Percentiles rank a stretch among this genome's conserved stretches.
Evolutionary conservation across 257 asterid species (phyloP).

Genomic region (Scutellaria barbata): DNA sequence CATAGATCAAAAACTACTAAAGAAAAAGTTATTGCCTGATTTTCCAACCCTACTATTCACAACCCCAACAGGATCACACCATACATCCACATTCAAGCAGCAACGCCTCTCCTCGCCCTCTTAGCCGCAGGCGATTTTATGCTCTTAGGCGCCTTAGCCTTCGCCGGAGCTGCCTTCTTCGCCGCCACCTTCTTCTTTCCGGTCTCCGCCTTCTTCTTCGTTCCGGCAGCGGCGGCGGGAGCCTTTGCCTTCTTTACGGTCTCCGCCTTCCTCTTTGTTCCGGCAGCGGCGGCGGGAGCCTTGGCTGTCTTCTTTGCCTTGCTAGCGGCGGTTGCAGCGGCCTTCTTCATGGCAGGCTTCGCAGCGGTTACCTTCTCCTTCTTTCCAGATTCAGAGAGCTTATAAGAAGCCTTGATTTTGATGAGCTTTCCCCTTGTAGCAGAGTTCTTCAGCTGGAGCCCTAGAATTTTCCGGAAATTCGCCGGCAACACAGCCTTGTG

Average conservation of each 20-base stretch:
- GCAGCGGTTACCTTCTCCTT: slow-evolving; percentile 25
- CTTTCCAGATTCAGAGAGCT: slow-evolving; percentile 53
- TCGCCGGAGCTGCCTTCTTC: slow-evolving; percentile 47
- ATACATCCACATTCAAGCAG: slow-evolving; percentile 19
- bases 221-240: slow-evolving; percentile 29
- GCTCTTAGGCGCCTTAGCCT: slow-evolving; percentile 63
- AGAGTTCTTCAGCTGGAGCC: slow-evolving; percentile 68
- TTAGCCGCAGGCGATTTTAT: slow-evolving; percentile 68
- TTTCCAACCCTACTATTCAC: slow-evolving; percentile 27
- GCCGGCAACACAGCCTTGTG: slow-evolving; percentile 62
- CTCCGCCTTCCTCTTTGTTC: slow-evolving; percentile 2
- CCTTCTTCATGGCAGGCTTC: slow-evolving; percentile 30
- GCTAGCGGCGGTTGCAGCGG: neutral
- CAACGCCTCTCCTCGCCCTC: slow-evolving; percentile 52
- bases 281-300: neutral
- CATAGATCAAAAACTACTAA: neutral
- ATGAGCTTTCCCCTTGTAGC: slow-evolving; percentile 62
- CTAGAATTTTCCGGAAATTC: slow-evolving; percentile 67
- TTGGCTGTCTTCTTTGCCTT: neutral
- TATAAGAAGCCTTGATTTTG: slow-evolving; percentile 76
- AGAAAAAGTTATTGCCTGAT: neutral
- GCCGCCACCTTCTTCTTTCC: slow-evolving; percentile 37
- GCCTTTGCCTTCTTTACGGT: slow-evolving; percentile 24
- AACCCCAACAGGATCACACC: neutral
- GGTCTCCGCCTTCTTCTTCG: slow-evolving; percentile 41